phyloP scores from a whole-genome alignment of 495 filamentous ascomycete genomes.

The Cladorrhinum samala region DNA sequence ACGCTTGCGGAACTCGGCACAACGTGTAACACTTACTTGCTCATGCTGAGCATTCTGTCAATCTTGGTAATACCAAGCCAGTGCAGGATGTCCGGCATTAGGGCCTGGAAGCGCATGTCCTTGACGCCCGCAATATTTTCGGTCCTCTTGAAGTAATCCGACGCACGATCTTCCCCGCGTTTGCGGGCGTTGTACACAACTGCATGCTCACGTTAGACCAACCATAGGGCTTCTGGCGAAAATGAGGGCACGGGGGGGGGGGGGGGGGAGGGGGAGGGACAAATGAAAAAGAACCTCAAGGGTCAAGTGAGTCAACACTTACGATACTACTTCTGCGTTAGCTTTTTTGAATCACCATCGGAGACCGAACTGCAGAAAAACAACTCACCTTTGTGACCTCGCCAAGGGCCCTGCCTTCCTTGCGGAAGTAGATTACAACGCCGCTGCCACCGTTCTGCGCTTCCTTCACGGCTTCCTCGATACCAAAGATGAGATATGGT shows the following conservation, averaged over 20 bases:
- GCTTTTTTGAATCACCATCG: constrained; percentile 1
- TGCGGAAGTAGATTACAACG: constrained; percentile 98
- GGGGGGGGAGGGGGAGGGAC: not conserved
- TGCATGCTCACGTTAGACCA: constrained; percentile 30
- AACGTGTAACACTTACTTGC: constrained; percentile 59
- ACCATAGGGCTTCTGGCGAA: constrained; percentile 11
- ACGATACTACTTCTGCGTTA: constrained; percentile 40
- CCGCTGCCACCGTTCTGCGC: constrained; percentile 91
- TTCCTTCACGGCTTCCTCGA: constrained; percentile 94
- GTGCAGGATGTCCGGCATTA: constrained; percentile 98
- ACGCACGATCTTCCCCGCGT: constrained; percentile 77
- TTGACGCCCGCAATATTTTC: constrained; percentile 97
- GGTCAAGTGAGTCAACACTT: constrained; percentile 18
- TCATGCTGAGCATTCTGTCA: constrained; percentile 98
- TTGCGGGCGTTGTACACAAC: constrained; percentile 95
- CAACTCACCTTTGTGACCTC: constrained; percentile 79
- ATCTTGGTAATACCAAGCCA: constrained; percentile 99
- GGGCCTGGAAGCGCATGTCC: constrained; percentile 98
- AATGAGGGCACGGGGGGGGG: not conserved
- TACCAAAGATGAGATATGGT: constrained; percentile 93
- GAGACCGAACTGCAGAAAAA: constrained; percentile 1
- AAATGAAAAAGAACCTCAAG: not conserved
- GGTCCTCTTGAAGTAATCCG: constrained; percentile 95
- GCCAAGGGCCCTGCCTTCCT: constrained; percentile 91
- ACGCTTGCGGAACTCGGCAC: not conserved